Conservation (phyloP, 2,329 filamentous ascomycete genomes). For the Talaromyces piceae region DNA sequence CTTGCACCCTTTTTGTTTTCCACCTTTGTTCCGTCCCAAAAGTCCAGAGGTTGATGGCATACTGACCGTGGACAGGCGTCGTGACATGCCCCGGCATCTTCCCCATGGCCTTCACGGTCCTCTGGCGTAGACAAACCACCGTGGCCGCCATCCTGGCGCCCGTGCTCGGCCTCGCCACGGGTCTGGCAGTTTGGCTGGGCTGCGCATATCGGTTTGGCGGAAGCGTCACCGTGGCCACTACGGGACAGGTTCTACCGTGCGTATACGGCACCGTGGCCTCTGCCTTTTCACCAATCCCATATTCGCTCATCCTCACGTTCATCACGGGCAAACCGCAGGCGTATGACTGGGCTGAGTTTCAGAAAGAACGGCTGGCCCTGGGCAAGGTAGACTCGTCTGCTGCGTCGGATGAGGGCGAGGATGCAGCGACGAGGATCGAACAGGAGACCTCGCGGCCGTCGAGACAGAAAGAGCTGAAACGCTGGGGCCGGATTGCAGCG, state of each 20-base stretch:
- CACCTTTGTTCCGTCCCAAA: background rate
- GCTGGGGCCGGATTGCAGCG: conserved; percentile 42
- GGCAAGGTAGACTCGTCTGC: conserved; percentile 21
- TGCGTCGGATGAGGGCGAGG: conserved; percentile 10
- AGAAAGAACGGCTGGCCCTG: conserved; percentile 23
- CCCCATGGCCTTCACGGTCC: conserved; percentile 46
- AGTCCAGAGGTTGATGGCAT: background rate
- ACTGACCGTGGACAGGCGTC: too few relatives aligned
- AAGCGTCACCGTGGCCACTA: conserved; percentile 41
- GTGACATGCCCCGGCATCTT: conserved; percentile 49
- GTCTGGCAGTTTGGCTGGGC: conserved; percentile 48
- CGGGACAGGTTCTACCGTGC: conserved; percentile 44
- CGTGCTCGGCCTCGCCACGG: conserved; percentile 44
- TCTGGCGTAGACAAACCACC: conserved; percentile 46
- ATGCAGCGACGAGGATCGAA: conserved; percentile 1
- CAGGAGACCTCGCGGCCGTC: conserved; percentile 4
- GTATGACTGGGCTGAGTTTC: conserved; percentile 35
- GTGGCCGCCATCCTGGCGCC: conserved; percentile 45
- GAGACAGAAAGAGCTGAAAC: conserved; percentile 33
- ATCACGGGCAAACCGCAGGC: conserved; percentile 32
- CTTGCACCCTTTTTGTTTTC: background rate
- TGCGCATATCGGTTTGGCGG: conserved; percentile 42
- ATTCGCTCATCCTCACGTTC: conserved; percentile 43
- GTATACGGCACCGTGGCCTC: conserved; percentile 49
- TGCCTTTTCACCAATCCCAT: conserved; percentile 46